These are phyloP conservation scores for Lecanosticta acicola DNA, from an alignment of 2,329 filamentous ascomycete genomes.

Conservation along the genomic window DNA sequence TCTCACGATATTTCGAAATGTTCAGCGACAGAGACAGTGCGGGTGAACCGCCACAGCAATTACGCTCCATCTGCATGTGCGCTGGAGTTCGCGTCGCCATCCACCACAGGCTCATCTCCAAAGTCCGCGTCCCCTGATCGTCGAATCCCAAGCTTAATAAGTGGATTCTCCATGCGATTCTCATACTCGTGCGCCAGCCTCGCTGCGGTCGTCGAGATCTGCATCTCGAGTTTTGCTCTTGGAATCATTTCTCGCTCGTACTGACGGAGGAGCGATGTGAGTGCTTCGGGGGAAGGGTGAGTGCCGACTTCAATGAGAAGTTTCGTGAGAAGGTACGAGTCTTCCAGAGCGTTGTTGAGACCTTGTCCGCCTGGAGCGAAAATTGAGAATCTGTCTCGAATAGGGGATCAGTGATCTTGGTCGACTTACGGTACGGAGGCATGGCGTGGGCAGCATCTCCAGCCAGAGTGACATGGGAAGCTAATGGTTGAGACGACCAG, in stretches of 20 bases:
- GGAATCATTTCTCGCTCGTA: conserved; percentile 15
- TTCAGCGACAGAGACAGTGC: no score
- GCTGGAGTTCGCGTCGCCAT: no score
- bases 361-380: no score
- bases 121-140: neutral
- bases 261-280: neutral
- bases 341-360: conserved; percentile 11
- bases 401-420: neutral
- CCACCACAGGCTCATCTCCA: no score
- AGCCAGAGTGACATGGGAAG: conserved; percentile 12
- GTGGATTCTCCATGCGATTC: conserved; percentile 9
- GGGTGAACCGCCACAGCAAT: no score
- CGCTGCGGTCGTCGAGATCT: conserved; percentile 7
- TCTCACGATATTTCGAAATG: no score
- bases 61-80: no score
- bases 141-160: conserved; percentile 10
- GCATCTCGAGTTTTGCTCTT: conserved; percentile 9
- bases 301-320: neutral
- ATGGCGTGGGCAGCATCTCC: conserved; percentile 13
- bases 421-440: neutral
- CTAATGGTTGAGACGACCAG: conserved; percentile 9
- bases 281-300: neutral
- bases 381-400: conserved; percentile 6
- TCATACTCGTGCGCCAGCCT: conserved; percentile 12
- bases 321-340: conserved; percentile 2